Evolutionary conservation across 2,329 filamentous ascomycete genomes (phyloP).

Genomic region (Fusarium redolens): DNA sequence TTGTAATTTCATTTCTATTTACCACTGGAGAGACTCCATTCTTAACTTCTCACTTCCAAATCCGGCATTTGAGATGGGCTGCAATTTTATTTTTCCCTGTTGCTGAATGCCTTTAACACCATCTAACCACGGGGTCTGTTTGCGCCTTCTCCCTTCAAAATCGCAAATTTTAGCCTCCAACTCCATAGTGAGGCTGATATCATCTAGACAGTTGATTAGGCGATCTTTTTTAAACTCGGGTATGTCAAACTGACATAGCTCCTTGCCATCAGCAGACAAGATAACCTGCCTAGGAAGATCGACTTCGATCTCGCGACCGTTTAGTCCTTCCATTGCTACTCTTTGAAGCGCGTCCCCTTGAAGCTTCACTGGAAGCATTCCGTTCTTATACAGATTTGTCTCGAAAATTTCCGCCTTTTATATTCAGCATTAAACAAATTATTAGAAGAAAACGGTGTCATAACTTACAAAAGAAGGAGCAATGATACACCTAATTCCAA

Average conservation of each 20-base stretch:
- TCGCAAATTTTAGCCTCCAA: conserved; percentile 86
- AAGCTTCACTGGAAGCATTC: conserved; percentile 91
- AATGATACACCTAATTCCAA: conserved; percentile 94
- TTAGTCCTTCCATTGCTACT: conserved; percentile 80
- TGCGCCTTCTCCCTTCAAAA: conserved; percentile 67
- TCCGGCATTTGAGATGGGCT: too few species aligned
- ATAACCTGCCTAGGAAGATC: conserved; percentile 88
- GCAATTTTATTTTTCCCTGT: too few species aligned
- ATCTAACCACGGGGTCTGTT: too few species aligned
- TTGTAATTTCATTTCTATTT: too few species aligned
- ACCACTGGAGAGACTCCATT: too few species aligned
- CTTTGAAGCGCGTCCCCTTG: conserved; percentile 73
- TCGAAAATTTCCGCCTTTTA: too few species aligned
- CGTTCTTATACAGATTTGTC: conserved; percentile 76
- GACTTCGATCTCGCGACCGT: conserved; percentile 86
- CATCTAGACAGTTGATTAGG: conserved; percentile 90
- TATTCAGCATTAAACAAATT: conserved; percentile 66
- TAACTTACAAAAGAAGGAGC: conserved; percentile 72
- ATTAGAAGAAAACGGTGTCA: conserved; percentile 84
- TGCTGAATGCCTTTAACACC: too few species aligned
- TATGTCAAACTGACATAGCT: conserved; percentile 84
- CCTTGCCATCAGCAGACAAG: conserved; percentile 78
- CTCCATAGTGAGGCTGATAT: conserved; percentile 95
- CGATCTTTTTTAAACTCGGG: conserved; percentile 96
- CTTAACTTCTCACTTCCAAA: too few species aligned